phyloP scores from a whole-genome alignment of 495 filamentous ascomycete species.

The Hamigera avellanea region DNA sequence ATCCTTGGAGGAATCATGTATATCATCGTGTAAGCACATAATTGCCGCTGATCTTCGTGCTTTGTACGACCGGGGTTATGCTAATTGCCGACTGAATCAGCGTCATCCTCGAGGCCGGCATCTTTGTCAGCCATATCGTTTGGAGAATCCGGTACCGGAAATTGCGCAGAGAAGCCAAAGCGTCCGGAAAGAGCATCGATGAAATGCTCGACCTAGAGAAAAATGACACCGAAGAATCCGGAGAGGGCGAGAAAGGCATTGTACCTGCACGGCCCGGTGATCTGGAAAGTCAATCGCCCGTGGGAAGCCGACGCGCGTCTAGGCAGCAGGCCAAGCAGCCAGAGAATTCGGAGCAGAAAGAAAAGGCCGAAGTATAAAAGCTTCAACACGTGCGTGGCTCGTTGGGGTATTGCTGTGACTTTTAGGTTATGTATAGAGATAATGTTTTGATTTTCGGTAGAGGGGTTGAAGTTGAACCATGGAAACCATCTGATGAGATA shows the following conservation, averaged over 20 bases:
- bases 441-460: too few species aligned
- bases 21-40: slow-evolving; percentile 44
- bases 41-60: neutral
- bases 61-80: neutral
- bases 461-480: too few species aligned
- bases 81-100: slow-evolving; percentile 25
- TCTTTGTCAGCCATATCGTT: slow-evolving; percentile 55
- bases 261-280: neutral
- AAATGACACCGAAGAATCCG: slow-evolving; percentile 1
- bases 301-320: neutral
- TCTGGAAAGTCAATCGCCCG: slow-evolving; percentile 1
- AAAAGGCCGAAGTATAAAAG: too few species aligned
- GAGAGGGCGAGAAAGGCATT: neutral
- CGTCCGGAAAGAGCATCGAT: slow-evolving; percentile 47
- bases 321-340: neutral
- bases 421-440: too few species aligned
- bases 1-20: slow-evolving; percentile 58
- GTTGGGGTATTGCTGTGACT: too few species aligned
- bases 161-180: slow-evolving; percentile 44
- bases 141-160: slow-evolving; percentile 56
- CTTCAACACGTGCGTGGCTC: too few species aligned
- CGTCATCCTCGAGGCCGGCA: slow-evolving; percentile 53
- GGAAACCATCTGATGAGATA: too few species aligned
- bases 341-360: too few species aligned
- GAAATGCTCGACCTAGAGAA: slow-evolving; percentile 36